These are phyloP conservation scores for Graphilbum fragrans DNA, from an alignment of 2,329 filamentous ascomycete species.

Conservation along the genomic window DNA sequence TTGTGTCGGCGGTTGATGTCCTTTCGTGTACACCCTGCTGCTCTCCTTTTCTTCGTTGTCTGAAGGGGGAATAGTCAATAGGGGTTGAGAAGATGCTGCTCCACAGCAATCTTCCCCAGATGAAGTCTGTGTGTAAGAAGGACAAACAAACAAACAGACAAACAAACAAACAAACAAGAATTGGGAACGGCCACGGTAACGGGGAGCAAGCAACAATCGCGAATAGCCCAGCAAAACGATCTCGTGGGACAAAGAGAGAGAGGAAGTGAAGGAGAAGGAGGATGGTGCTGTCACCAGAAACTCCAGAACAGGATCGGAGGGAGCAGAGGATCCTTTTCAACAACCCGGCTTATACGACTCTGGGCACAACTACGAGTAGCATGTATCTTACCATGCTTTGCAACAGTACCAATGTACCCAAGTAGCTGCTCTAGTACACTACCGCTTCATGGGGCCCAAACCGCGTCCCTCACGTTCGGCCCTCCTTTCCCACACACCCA, in stretches of 20 bases:
- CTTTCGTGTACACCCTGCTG: not conserved
- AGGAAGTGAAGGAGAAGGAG: not conserved
- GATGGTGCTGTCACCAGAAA: no score
- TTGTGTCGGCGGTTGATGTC: no score
- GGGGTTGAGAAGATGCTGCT: conserved; percentile 1
- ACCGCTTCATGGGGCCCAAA: no score
- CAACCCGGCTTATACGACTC: no score
- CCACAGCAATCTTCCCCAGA: conserved; percentile 7
- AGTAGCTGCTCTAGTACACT: no score
- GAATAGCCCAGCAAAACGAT: not conserved
- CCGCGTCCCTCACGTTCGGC: not conserved
- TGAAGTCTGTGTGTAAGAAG: no score
- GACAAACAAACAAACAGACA: not conserved
- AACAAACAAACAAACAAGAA: not conserved
- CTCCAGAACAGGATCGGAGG: no score
- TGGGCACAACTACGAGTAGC: no score
- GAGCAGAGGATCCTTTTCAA: no score
- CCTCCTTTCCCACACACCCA: not conserved
- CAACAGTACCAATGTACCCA: no score
- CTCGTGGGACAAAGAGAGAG: not conserved
- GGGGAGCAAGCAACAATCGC: not conserved
- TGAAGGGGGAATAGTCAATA: not conserved
- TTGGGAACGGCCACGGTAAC: not conserved
- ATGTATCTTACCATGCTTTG: no score
- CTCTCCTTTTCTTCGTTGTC: not conserved